Base-by-base conservation (phyloP, 306 rosid genomes). In the Quillaja saponaria region DNA sequence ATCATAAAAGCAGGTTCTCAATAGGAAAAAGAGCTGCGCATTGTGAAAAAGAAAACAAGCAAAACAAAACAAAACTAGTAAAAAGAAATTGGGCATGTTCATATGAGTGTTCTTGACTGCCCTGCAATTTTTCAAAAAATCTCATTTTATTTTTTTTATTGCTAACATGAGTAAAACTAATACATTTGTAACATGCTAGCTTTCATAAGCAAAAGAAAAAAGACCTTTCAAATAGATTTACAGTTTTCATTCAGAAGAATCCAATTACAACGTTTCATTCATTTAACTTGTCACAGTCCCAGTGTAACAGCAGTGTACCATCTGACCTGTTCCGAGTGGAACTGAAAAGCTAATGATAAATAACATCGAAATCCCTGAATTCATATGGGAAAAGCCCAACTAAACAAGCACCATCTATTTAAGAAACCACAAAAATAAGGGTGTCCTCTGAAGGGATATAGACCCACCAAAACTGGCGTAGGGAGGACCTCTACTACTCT, bases 241-340 rank as follows among this genome's bases (percentile, higher is more conserved):
- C 28, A 38, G 44, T 51, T 71, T 68, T 68, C 33, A 64, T 25
- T 34, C n/a, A 58, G 67, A 76, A 80, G 75, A 80, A 71, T 68
- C 81, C 79, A 65, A 57, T 19, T 52, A 73, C 82, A 85, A 74
- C 82, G 85, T 65, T 77, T 71, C 85, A 76, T 79, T 85, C 69
- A 82, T 68, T 70, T 72, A 25, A 25, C 4, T 25, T 25, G 31
- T 25, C 31, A 25, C 58, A 71, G 59, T 40, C 71, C 61, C 80
- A 66, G 79, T 69, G 66, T 51, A 67, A 68, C 80, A 74, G 83
- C 69, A 79, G 52, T 66, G 86, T 84, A 75, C 84, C 71, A 63
- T 53, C 41, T 14, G 67, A 76, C 79, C 81, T 67, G 60, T 28
- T 49, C 73, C 61, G 55, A 35, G 63, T 65, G 66, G 61, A 61